Conservation (phyloP, 805 yeast genomes). For the Priceomyces medius region DNA sequence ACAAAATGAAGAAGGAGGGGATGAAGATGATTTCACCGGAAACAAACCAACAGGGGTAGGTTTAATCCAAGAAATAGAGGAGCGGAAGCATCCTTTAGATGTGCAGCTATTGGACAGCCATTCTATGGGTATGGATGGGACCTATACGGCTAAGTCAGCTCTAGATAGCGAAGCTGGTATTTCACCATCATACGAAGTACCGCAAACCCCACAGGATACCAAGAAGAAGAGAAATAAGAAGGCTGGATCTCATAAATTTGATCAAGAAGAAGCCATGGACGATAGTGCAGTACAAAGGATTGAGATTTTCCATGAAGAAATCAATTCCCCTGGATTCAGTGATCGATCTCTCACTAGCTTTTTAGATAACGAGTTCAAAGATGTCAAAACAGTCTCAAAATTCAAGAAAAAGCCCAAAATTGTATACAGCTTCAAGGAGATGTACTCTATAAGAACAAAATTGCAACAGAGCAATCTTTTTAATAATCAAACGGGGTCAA, state of each 20-base stretch:
- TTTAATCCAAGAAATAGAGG: conserved; percentile 3
- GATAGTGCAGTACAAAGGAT: conserved; percentile 1
- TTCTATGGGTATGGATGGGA: not conserved
- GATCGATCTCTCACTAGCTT: conserved; percentile 9
- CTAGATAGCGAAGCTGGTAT: not conserved
- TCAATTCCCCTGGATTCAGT: conserved; percentile 8
- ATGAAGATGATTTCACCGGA: not conserved
- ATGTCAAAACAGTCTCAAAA: not conserved
- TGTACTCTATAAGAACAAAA: conserved; percentile 2
- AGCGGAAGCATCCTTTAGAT: not conserved
- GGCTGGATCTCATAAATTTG: not conserved
- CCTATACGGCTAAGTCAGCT: not conserved
- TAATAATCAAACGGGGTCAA: not conserved
- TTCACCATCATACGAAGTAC: not conserved
- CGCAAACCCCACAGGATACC: not conserved
- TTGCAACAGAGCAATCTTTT: not conserved
- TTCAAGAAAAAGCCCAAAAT: conserved; percentile 1
- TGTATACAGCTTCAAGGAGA: conserved; percentile 5
- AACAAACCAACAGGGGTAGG: conserved; percentile 2
- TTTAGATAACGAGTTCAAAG: conserved; percentile 7
- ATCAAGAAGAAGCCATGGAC: not conserved
- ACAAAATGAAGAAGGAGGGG: not conserved
- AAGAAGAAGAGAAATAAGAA: not conserved
- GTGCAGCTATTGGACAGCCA: not conserved
- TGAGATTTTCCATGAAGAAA: conserved; percentile 8